phyloP scores from a whole-genome alignment of 2,329 filamentous ascomycete genomes.

The Parasarocladium wereldwijsianum region DNA sequence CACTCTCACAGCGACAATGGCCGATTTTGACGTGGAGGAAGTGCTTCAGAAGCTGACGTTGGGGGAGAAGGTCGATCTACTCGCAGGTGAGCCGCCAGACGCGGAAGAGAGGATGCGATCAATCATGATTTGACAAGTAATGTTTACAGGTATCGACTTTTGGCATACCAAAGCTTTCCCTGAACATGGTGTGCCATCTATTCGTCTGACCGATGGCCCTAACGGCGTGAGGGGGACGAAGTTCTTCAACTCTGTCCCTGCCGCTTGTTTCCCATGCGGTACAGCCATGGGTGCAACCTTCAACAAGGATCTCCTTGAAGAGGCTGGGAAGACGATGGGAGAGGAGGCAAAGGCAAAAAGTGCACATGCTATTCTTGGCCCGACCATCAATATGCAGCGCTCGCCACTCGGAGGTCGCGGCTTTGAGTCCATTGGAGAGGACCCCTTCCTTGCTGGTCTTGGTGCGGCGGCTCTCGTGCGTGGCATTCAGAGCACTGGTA shows the following conservation, averaged over 20 bases:
- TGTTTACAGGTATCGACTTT: slow-evolving; percentile 41
- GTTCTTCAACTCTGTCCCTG: slow-evolving; percentile 49
- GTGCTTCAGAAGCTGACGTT: slow-evolving; percentile 37
- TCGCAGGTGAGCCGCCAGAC: slow-evolving; percentile 33
- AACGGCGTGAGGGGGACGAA: slow-evolving; percentile 54
- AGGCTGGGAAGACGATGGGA: slow-evolving; percentile 35
- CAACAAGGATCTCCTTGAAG: slow-evolving; percentile 35
- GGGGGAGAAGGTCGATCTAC: slow-evolving; percentile 36
- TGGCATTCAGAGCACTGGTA: slow-evolving; percentile 40
- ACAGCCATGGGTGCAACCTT: slow-evolving; percentile 43
- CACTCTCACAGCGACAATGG: no score
- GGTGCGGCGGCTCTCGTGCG: slow-evolving; percentile 36
- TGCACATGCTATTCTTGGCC: slow-evolving; percentile 42
- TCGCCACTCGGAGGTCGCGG: slow-evolving; percentile 44
- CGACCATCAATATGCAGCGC: slow-evolving; percentile 49
- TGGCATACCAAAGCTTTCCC: slow-evolving; percentile 53
- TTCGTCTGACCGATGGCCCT: slow-evolving; percentile 53
- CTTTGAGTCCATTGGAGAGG: slow-evolving; percentile 44
- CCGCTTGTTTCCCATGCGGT: slow-evolving; percentile 47
- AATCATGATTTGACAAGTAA: slow-evolving; percentile 1
- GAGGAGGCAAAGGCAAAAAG: slow-evolving; percentile 40
- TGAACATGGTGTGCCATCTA: slow-evolving; percentile 44
- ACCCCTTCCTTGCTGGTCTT: slow-evolving; percentile 40
- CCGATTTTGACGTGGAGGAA: slow-evolving; percentile 37
- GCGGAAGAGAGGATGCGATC: no score